Conservation (phyloP, 768 basidiomycete genomes). For the Amanita pallidorosea region DNA sequence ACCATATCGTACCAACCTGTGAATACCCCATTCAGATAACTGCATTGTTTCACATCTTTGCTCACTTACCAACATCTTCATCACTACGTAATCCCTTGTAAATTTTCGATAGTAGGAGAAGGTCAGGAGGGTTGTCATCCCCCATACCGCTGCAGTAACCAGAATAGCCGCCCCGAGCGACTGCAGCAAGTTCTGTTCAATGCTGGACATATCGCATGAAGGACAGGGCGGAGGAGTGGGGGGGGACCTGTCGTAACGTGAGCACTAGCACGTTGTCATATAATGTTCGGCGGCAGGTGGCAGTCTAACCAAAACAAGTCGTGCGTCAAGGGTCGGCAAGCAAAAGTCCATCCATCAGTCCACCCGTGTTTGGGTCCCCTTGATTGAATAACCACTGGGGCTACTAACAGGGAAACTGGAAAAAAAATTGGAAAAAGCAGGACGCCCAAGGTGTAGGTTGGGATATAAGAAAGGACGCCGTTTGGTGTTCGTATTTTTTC, state of each 20-base stretch:
- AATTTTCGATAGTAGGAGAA: neutral
- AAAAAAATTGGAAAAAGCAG: too few relatives aligned
- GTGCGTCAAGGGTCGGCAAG: neutral
- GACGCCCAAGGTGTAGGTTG: too few relatives aligned
- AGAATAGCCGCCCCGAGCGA: neutral
- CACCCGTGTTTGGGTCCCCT: too few relatives aligned
- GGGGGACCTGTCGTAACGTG: neutral
- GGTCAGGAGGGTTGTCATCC: neutral
- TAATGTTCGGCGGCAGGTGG: neutral
- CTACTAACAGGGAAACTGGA: too few relatives aligned
- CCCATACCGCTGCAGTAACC: neutral
- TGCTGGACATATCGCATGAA: neutral
- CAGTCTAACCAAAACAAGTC: neutral
- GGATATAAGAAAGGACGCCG: too few relatives aligned
- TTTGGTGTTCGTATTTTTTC: too few relatives aligned
- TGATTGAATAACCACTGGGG: too few relatives aligned
- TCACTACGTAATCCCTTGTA: neutral
- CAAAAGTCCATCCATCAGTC: neutral
- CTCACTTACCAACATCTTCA: neutral
- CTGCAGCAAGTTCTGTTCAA: neutral
- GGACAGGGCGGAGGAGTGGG: neutral
- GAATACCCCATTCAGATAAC: neutral
- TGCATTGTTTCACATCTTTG: neutral
- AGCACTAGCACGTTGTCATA: neutral
- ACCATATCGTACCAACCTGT: neutral